Evolutionary conservation across 768 basidiomycete genomes (phyloP), one percentile per base, ranked within the genome.

Genomic region (Lactifluus rugatus): DNA sequence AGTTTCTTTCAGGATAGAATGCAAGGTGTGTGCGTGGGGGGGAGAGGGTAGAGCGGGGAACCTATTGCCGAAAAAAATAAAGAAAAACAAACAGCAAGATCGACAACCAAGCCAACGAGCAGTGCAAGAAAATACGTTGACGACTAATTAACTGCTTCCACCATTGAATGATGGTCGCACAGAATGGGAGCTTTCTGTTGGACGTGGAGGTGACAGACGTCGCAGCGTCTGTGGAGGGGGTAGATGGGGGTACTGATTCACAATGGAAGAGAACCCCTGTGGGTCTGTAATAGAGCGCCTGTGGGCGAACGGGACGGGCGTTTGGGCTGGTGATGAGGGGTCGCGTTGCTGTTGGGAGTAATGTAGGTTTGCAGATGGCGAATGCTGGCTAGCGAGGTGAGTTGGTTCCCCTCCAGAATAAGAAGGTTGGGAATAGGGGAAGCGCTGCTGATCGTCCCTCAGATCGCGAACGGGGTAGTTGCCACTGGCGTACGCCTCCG

Each of bases 211-310:
- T 4, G 64, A 54, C 36, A 56, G 54, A 7, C 64, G 62, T 32
- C 67, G 54, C 68, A 70, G 41, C 70, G 73, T 13, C 72, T 75
- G 60, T 76, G 75, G 13, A 77, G 74, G 56, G 78, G 76, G 67
- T 78, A 80, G 48, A 73, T 71, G 57, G 77, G 76, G 61, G 76
- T 76, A 58, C 78, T 75, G 31, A 72, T 73, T 50, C 78, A 70
- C 37, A 78, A 71, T 56, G 71, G 72, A 68, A 75, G 81, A 17
- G 48, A 61, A 57, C 48, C 74, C 74, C 62, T 80, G 80, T 23
- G 82, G 76, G 48, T 84, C 83, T 31, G 80, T 81, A 51, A 79
- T 71, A 39, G 82, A 75, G 51, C 84, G 77, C 60, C 82, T 76
- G 62, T 80, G 81, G 41, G 76, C 75, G 66, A 78, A 84, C 14